Evolutionary conservation across 805 yeast species (phyloP), one percentile per base, ranked within the genome.

Genomic region (Clavispora phyllophila): DNA sequence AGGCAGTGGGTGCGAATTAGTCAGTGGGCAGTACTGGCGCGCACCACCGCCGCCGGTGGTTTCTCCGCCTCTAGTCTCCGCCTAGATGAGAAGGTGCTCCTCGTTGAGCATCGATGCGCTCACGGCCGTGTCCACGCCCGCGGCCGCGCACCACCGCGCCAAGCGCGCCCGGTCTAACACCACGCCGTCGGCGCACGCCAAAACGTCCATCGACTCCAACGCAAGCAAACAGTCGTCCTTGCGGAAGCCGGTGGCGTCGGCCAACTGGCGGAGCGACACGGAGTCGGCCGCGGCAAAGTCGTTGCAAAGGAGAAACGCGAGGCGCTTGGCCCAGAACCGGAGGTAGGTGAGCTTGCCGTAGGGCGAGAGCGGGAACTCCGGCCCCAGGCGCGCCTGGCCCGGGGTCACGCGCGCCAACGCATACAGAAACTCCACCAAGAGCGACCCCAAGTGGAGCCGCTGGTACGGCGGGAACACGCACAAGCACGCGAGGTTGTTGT

Each of bases 391-490:
- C 17, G 68, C 52, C 24, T 78, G 79, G 34, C 85, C 86, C 13
- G 73, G 74, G 31, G 78, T 65, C 13, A 52, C 44, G 33, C 48
- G 67, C 0, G 96, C 87, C 17, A 90, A 60, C 24, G 74, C 81
- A 57, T 91, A 93, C 29, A 95, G 87, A 51, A 88, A 86, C 46
- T 87, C 87, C 13, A 93, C 87, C 31, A 93, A 60, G 9, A 87
- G 67, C 5, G 87, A 79, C 0, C 98, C 99, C 20, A 90, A 60
- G 7, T 79, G 82, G 32, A 75, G 73, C 44, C 87, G 71, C 60
- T 91, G 98, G 59, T 80, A 93, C 3, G 96, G 96, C 1, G 99
- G 99, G 47, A 93, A 86, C 3, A 88, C 80, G 50, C 93, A 72
- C 10, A 93, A 85, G 57, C 98, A 93, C 0, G 97, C 96, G 29